These are phyloP conservation scores for Botrytis squamosa DNA, from an alignment of 2,329 filamentous ascomycete species.

Conservation along the genomic window DNA sequence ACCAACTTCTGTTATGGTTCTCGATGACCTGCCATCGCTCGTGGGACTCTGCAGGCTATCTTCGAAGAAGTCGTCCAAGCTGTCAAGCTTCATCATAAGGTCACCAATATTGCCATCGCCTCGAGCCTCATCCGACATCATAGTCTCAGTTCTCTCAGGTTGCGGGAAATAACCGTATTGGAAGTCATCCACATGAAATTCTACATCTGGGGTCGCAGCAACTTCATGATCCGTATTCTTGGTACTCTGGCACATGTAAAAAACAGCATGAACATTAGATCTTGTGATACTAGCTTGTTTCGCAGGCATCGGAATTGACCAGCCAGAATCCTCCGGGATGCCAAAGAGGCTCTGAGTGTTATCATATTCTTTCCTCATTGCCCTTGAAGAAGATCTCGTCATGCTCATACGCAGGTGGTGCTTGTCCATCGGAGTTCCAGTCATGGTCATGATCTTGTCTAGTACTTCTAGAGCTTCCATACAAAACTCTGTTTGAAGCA, in stretches of 20 bases:
- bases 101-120: conserved; percentile 76
- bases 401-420: conserved; percentile 98
- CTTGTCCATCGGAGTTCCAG: conserved; percentile 86
- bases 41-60: conserved; percentile 57
- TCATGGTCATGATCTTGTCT: conserved; percentile 94
- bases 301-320: conserved; percentile 92
- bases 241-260: conserved; percentile 83
- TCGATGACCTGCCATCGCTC: conserved; percentile 60
- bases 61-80: conserved; percentile 79
- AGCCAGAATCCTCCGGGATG: conserved; percentile 91
- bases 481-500: conserved; percentile 91
- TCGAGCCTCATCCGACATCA: conserved; percentile 75
- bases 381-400: conserved; percentile 81
- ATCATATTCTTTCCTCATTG: conserved; percentile 90
- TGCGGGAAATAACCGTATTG: conserved; percentile 63
- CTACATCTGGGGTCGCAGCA: conserved; percentile 75
- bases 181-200: conserved; percentile 89
- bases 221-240: conserved; percentile 58
- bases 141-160: conserved; percentile 71
- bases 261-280: conserved; percentile 91
- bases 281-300: conserved; percentile 84
- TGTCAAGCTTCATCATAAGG: conserved; percentile 76
- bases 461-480: conserved; percentile 88
- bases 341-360: conserved; percentile 92
- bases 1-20: conserved; percentile 62